Conservation (phyloP, 1,284 basidiomycete genomes). For the Heterobasidion annosum region DNA sequence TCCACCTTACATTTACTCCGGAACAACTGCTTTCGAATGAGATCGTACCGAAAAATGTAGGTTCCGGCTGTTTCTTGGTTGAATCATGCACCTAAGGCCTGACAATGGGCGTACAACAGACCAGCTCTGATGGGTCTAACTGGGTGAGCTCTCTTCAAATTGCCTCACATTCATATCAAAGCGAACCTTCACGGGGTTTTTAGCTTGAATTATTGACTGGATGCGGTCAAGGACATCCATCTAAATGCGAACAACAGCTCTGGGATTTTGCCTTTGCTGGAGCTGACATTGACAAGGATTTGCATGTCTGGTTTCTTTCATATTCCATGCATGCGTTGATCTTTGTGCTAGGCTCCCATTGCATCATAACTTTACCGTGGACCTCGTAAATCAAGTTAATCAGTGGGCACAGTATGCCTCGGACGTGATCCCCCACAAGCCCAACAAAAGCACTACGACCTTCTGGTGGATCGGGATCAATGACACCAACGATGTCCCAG, state of each 20-base stretch:
- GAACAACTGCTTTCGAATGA: slow-evolving; percentile 31
- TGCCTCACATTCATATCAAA: not conserved
- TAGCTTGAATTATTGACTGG: slow-evolving; percentile 45
- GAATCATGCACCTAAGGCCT: not conserved
- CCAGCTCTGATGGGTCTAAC: slow-evolving; percentile 44
- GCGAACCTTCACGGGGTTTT: not conserved
- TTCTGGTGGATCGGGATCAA: slow-evolving; percentile 56
- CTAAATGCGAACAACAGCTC: slow-evolving; percentile 35
- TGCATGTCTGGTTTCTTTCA: slow-evolving; percentile 22
- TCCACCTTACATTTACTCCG: slow-evolving; percentile 33
- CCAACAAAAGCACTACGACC: slow-evolving; percentile 29
- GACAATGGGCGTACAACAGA: slow-evolving; percentile 20
- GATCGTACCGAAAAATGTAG: slow-evolving; percentile 38
- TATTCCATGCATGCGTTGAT: not conserved
- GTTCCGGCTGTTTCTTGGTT: slow-evolving; percentile 4
- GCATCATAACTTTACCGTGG: slow-evolving; percentile 35
- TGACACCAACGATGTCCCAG: slow-evolving; percentile 43
- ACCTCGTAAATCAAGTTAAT: slow-evolving; percentile 40
- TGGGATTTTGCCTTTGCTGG: slow-evolving; percentile 54
- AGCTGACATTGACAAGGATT: slow-evolving; percentile 35
- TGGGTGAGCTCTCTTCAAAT: slow-evolving; percentile 26
- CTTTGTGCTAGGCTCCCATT: slow-evolving; percentile 18
- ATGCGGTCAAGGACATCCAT: slow-evolving; percentile 36
- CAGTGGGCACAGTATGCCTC: slow-evolving; percentile 39
- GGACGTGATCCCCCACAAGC: slow-evolving; percentile 33